Evolutionary conservation across 1,284 basidiomycete genomes (phyloP).

Genomic region (Earliella scabrosa): DNA sequence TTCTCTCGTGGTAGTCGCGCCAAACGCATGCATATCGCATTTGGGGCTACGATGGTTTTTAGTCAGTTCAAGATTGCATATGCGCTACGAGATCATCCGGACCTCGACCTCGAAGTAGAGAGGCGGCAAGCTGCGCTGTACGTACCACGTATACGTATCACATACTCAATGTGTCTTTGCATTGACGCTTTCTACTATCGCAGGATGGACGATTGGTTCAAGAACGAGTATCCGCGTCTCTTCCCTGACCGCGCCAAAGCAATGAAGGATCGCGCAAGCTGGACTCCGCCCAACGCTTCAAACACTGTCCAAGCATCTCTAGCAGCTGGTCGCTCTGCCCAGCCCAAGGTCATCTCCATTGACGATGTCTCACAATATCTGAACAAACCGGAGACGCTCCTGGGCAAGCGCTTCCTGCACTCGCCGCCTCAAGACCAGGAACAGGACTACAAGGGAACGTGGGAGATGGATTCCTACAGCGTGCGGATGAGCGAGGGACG

Average conservation of each 20-base stretch:
- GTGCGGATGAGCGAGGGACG: slow-evolving; percentile 1
- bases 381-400: background rate
- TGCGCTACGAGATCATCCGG: slow-evolving; percentile 1
- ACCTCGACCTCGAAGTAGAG: background rate
- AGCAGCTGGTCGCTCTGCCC: background rate
- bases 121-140: background rate
- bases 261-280: background rate
- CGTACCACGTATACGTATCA: background rate
- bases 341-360: background rate
- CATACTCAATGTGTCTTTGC: background rate
- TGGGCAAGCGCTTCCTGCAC: slow-evolving; percentile 8
- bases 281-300: background rate
- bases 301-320: background rate
- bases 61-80: slow-evolving; percentile 3
- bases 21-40: background rate
- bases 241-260: background rate
- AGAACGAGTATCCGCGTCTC: background rate
- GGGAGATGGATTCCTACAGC: slow-evolving; percentile 10
- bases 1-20: no score
- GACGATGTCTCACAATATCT: slow-evolving; percentile 1
- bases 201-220: slow-evolving; percentile 2
- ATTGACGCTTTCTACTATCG: background rate
- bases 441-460: slow-evolving; percentile 5
- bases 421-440: background rate
- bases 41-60: slow-evolving; percentile 3